Conservation (phyloP, 2,329 filamentous ascomycete genomes). For the Colletotrichum aenigma region DNA sequence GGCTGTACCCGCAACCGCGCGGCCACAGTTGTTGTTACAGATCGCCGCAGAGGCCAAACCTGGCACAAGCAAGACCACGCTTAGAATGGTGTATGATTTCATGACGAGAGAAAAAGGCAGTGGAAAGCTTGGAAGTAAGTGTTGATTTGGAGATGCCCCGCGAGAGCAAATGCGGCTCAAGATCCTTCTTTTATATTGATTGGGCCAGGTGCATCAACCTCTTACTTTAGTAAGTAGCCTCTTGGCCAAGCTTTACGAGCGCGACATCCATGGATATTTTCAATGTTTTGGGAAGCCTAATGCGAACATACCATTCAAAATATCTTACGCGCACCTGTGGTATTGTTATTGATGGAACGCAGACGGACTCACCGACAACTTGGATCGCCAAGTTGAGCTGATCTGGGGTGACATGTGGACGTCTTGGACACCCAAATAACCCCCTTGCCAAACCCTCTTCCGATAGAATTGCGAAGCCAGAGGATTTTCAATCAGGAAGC, state of each 20-base stretch:
- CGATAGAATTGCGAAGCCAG: not conserved
- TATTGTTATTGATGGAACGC: not conserved
- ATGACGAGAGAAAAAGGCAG: not conserved
- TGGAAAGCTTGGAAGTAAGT: not conserved
- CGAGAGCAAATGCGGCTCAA: not conserved
- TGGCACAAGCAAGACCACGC: not conserved
- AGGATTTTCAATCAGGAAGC: not conserved
- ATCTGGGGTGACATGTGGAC: not conserved
- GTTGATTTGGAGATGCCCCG: not conserved
- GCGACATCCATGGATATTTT: not conserved
- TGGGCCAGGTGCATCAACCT: not conserved
- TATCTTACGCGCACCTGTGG: not conserved
- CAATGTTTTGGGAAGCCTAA: not conserved
- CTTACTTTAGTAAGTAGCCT: not conserved
- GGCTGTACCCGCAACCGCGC: slow-evolving; percentile 1
- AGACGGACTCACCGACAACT: not conserved
- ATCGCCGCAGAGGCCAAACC: not conserved
- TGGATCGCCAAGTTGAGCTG: not conserved
- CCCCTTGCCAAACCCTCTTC: not conserved
- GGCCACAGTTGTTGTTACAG: slow-evolving; percentile 20
- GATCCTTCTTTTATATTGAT: not conserved
- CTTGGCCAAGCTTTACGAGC: not conserved
- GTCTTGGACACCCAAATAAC: not conserved
- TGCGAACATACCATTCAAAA: not conserved
- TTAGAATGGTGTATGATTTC: not conserved